Percentiles rank a stretch among this genome's conserved stretches.
Conservation (phyloP, 2,329 filamentous ascomycete genomes). For the Penicillium nordicum region DNA sequence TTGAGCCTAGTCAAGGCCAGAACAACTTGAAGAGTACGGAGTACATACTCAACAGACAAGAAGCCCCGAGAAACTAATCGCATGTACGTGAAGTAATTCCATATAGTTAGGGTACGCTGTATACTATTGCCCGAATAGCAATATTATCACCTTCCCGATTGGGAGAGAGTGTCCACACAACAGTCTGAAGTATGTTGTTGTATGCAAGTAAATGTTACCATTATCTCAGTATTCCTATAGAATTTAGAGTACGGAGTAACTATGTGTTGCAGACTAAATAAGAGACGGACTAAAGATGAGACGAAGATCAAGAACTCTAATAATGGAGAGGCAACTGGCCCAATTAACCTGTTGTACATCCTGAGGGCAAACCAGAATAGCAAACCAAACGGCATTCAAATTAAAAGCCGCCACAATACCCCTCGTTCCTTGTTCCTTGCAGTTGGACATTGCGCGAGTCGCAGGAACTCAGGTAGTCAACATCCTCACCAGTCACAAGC, state of each 20-base stretch:
- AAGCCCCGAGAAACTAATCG: background rate
- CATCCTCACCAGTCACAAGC: constrained; percentile 12
- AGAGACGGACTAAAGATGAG: background rate
- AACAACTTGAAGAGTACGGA: background rate
- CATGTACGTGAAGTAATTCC: background rate
- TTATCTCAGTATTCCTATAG: background rate
- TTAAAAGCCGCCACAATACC: constrained; percentile 10
- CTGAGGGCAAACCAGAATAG: background rate
- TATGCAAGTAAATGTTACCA: background rate
- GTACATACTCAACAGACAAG: background rate
- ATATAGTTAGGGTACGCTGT: background rate
- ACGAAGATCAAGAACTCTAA: background rate
- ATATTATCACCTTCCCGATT: background rate
- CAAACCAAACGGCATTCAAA: background rate
- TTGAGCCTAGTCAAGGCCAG: background rate
- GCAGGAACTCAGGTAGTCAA: constrained; percentile 13
- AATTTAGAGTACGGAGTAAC: background rate
- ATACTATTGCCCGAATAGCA: background rate
- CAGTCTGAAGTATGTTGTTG: background rate
- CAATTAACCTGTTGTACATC: background rate
- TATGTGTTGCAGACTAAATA: no score
- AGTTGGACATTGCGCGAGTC: constrained; percentile 11
- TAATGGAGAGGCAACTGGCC: background rate
- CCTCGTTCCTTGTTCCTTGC: constrained; percentile 20
- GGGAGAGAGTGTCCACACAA: background rate